A percentile compares a stretch with the other conserved stretches of the same genome.
Conservation (phyloP, 208 protist species). For the Trypanosoma caninum region DNA sequence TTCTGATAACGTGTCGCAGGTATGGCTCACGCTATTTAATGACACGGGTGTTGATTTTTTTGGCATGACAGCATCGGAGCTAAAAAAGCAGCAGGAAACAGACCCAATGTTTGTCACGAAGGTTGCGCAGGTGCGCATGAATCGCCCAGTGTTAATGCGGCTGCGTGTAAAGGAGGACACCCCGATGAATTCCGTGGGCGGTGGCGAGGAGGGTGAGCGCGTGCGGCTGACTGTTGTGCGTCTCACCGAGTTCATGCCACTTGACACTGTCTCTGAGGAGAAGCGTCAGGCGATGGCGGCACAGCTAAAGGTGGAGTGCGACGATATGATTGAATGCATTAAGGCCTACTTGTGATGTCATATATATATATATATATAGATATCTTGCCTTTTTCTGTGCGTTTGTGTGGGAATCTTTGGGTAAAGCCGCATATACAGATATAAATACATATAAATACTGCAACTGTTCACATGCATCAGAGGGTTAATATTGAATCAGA, state of each 20-base stretch:
- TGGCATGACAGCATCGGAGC: conserved; percentile 78
- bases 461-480: too few species aligned
- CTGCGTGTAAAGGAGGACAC: conserved; percentile 88
- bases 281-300: conserved; percentile 55
- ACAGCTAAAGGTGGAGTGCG: conserved; percentile 73
- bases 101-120: conserved; percentile 78
- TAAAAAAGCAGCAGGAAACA: conserved; percentile 72
- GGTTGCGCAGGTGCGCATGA: conserved; percentile 77
- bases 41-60: conserved; percentile 87
- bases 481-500: too few species aligned
- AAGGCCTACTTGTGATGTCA: conserved; percentile 59
- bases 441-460: too few species aligned
- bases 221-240: conserved; percentile 79
- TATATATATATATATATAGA: background rate
- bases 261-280: conserved; percentile 62
- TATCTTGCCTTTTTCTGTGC: background rate
- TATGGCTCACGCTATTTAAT: conserved; percentile 91
- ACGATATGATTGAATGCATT: conserved; percentile 77
- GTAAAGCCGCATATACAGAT: too few species aligned
- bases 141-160: conserved; percentile 83
- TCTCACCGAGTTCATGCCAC: conserved; percentile 85
- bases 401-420: too few species aligned
- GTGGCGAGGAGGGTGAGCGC: conserved; percentile 66
- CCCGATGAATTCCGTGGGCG: conserved; percentile 35
- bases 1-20: conserved; percentile 84